These are phyloP conservation scores for Quercus rubra DNA, from an alignment of 306 rosid genomes.

Conservation along the genomic window DNA sequence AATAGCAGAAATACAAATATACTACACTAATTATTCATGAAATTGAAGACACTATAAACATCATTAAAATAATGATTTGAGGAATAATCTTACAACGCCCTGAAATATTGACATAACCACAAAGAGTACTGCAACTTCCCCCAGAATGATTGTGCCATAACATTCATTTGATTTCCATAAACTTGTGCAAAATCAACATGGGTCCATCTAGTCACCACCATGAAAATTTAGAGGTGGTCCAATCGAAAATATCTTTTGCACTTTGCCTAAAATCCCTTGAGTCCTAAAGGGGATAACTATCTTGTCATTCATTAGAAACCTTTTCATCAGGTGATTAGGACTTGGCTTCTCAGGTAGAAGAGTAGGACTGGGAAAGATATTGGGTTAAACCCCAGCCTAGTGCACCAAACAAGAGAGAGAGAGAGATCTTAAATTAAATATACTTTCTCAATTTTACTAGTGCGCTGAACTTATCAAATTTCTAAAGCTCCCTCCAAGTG, in stretches of 20 bases:
- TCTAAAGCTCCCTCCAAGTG: not conserved
- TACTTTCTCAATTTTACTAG: not conserved
- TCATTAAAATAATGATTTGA: too few relatives aligned
- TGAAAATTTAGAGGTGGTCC: not conserved
- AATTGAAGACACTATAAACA: too few relatives aligned
- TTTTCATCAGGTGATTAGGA: not conserved
- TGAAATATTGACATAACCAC: too few relatives aligned
- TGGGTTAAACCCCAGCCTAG: too few relatives aligned
- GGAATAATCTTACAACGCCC: too few relatives aligned
- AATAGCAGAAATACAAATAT: too few relatives aligned
- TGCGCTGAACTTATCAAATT: not conserved
- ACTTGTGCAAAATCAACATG: not conserved
- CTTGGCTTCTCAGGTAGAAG: not conserved
- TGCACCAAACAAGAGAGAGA: not conserved
- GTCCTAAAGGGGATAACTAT: not conserved
- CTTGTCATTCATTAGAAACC: not conserved
- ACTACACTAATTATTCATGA: too few relatives aligned
- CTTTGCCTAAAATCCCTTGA: not conserved
- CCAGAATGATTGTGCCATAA: not conserved
- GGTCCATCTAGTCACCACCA: not conserved
- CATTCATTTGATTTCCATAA: not conserved
- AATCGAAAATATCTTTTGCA: not conserved
- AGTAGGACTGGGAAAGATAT: not conserved
- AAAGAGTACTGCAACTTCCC: not conserved
- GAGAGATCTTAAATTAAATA: not conserved